Evolutionary conservation across 129 eudicot species (phyloP), one percentile per base, ranked within the genome.

Genomic region (Dittrichia graveolens): DNA sequence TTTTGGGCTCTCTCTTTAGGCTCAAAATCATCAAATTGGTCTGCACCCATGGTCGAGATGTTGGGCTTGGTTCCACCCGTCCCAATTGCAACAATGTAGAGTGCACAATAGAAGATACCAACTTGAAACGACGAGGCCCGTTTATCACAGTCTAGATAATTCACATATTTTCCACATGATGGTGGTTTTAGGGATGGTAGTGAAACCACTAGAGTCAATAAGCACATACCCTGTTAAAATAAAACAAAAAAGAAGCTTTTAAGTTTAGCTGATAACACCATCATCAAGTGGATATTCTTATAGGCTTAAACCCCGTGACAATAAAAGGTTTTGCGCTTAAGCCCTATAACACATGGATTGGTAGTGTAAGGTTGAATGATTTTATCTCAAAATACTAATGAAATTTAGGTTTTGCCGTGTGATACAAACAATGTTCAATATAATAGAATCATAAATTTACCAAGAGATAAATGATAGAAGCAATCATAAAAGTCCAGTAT

Each of bases 61-160:
- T 87, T 87, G 10, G 92, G 92, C 85, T 87, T 87, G 48, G 92
- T 87, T 44, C 89, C 92, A 35, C 85, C 92, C 0, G 92, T 79
- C 53, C 92, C 93, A 0, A 82, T 10, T 45, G 89, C 89, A 7
- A 87, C 65, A 46, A 82, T 82, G 73, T 84, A 84, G 52, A 84
- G 65, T 0, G 89, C 85, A 7, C 59, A 46, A 47, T 81, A 84
- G 78, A 87, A 87, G 18, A 81, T 49, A 12, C 85, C 89, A 31
- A 81, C 43, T 73, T 87, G 87, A 10, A 79, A 47, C 0, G 83
- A 1, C 0, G 92, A 52, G 52, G 86, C 83, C 12, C 67, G 49
- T 73, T 80, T 80, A 18, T 66, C 56, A 6, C 86, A 83, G 35
- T 81, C 79, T 11, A 18, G 72, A 37, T 64, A 77, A 15, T 66